Percentiles rank a stretch among this genome's conserved stretches.
These are phyloP conservation scores for Aschersonia sp. DNA, from an alignment of 2,329 filamentous ascomycete species.

Conservation along the genomic window DNA sequence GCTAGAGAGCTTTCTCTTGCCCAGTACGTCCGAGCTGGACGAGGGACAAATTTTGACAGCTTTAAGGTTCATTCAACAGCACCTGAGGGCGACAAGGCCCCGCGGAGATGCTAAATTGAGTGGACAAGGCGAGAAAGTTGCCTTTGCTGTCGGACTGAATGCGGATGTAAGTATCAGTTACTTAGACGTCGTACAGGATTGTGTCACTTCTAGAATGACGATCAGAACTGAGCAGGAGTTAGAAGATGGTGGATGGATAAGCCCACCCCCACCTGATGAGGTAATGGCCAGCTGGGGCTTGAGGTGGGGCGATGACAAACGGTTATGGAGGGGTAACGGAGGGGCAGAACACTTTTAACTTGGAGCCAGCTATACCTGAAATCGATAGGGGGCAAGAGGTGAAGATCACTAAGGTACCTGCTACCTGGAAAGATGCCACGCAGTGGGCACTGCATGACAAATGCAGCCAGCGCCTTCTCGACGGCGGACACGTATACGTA, in stretches of 20 bases:
- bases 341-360: background rate
- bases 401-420: no score
- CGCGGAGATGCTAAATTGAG: constrained; percentile 1
- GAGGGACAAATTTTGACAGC: constrained; percentile 19
- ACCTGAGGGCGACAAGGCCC: constrained; percentile 22
- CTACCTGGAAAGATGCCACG: no score
- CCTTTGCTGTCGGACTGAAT: background rate
- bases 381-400: no score
- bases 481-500: no score
- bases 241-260: background rate
- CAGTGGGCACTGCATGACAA: no score
- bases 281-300: constrained; percentile 1
- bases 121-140: background rate
- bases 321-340: background rate
- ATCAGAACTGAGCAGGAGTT: no score
- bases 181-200: no score
- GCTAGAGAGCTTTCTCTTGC: constrained; percentile 53
- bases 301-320: constrained; percentile 3
- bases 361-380: no score
- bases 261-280: constrained; percentile 3
- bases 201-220: no score
- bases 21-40: constrained; percentile 34
- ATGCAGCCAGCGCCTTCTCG: no score
- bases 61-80: constrained; percentile 6
- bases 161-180: no score